These are phyloP conservation scores for Nicotiana rustica DNA, from an alignment of 305 asterid species.

Conservation along the genomic window DNA sequence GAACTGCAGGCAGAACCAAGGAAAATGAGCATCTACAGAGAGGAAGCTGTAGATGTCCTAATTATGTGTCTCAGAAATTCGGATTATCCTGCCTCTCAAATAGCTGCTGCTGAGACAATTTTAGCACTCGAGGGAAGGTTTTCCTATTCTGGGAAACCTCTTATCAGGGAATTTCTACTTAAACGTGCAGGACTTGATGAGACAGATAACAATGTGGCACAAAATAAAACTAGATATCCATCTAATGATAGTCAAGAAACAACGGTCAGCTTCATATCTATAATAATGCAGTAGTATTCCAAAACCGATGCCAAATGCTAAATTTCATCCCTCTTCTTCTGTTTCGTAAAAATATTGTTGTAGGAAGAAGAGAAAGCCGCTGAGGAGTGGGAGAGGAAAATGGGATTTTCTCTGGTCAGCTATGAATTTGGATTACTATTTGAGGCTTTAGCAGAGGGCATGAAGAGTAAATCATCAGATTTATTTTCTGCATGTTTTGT, in stretches of 20 bases:
- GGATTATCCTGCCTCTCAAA: slow-evolving; percentile 65
- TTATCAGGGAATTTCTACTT: slow-evolving; percentile 70
- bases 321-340: slow-evolving; percentile 9
- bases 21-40: slow-evolving; percentile 90
- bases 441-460: slow-evolving; percentile 82
- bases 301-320: background rate
- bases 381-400: slow-evolving; percentile 77
- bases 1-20: slow-evolving; percentile 76
- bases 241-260: slow-evolving; percentile 54
- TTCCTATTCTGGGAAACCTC: slow-evolving; percentile 79
- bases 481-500: slow-evolving; percentile 70
- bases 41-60: slow-evolving; percentile 80
- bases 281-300: slow-evolving; percentile 11
- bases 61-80: slow-evolving; percentile 76
- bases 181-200: slow-evolving; percentile 68
- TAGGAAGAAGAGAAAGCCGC: slow-evolving; percentile 75
- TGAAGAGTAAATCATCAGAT: slow-evolving; percentile 61
- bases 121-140: slow-evolving; percentile 78
- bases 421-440: slow-evolving; percentile 84
- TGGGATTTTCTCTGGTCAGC: slow-evolving; percentile 72
- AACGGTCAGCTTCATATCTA: slow-evolving; percentile 49
- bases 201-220: slow-evolving; percentile 51
- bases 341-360: background rate
- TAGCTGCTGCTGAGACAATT: slow-evolving; percentile 76
- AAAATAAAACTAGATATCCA: slow-evolving; percentile 53